Evolutionary conservation across 2,329 filamentous ascomycete species (phyloP).

Genomic region (Penicillium sp.): DNA sequence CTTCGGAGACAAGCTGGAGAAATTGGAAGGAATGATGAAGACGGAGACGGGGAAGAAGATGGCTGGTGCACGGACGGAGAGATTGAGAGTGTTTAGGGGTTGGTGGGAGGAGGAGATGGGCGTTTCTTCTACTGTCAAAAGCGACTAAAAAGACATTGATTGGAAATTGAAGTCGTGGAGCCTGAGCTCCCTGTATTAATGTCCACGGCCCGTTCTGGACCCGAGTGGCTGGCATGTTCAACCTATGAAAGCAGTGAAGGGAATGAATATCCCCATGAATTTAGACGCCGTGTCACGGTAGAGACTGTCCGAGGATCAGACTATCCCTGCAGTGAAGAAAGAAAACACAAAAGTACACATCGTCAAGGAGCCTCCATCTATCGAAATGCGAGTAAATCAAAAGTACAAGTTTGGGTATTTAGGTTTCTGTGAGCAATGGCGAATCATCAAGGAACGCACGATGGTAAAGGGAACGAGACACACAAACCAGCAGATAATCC

Average conservation of each 20-base stretch:
- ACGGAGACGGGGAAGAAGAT: constrained; percentile 50
- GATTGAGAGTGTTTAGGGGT: constrained; percentile 47
- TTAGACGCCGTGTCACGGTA: background rate
- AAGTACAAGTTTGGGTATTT: constrained; percentile 19
- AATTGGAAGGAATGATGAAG: constrained; percentile 59
- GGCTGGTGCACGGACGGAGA: constrained; percentile 47
- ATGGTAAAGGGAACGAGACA: constrained; percentile 5
- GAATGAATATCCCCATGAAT: background rate
- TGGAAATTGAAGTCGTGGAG: background rate
- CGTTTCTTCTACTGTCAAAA: background rate
- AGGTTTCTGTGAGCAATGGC: constrained; percentile 18
- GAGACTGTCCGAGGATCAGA: background rate
- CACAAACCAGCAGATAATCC: constrained; percentile 7
- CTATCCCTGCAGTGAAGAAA: background rate
- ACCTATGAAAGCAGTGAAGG: background rate
- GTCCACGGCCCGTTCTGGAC: background rate
- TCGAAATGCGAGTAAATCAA: constrained; percentile 11
- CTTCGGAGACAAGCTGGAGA: constrained; percentile 70
- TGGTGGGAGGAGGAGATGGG: constrained; percentile 54
- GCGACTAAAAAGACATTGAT: background rate
- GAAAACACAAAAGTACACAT: constrained; percentile 1
- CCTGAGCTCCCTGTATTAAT: constrained; percentile 1
- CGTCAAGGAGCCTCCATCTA: constrained; percentile 19
- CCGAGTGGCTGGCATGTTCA: background rate
- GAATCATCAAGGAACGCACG: constrained; percentile 4